A percentile compares a stretch with the other conserved stretches of the same genome.
These are phyloP conservation scores for Lasiodiplodia citricola DNA, from an alignment of 2,329 filamentous ascomycete genomes.

Conservation along the genomic window DNA sequence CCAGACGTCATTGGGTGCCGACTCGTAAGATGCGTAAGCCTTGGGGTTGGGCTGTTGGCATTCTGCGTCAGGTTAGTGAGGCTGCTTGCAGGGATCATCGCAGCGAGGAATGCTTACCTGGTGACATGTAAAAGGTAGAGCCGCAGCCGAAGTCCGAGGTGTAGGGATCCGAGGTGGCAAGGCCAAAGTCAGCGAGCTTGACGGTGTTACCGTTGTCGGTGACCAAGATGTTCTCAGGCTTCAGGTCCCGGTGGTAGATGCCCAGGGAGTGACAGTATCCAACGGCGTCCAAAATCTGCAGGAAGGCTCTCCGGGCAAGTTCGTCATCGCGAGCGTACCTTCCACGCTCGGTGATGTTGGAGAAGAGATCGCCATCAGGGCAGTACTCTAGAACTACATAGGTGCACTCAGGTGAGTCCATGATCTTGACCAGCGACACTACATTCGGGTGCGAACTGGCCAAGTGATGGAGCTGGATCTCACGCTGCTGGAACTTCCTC, in stretches of 20 bases:
- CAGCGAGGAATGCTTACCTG: conserved; percentile 69
- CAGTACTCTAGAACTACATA: conserved; percentile 98
- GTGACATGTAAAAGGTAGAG: conserved; percentile 99
- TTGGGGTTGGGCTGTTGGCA: conserved; percentile 79
- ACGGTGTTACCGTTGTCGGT: conserved; percentile 86
- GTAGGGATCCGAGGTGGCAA: conserved; percentile 81
- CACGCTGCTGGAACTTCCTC: conserved; percentile 86
- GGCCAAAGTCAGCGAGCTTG: conserved; percentile 96
- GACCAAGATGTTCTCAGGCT: conserved; percentile 97
- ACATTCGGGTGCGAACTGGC: conserved; percentile 92
- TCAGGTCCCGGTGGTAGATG: conserved; percentile 96
- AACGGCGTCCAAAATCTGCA: conserved; percentile 96
- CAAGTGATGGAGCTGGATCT: conserved; percentile 89
- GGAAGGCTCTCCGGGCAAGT: conserved; percentile 83
- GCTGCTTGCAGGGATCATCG: conserved; percentile 23
- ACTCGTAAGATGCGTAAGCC: conserved; percentile 79
- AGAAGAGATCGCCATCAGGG: conserved; percentile 94
- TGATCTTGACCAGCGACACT: conserved; percentile 90
- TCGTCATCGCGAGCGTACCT: conserved; percentile 92
- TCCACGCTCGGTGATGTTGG: conserved; percentile 94
- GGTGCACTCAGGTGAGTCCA: conserved; percentile 89
- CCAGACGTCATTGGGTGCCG: conserved; percentile 96
- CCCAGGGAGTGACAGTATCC: conserved; percentile 91
- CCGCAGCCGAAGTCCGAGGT: conserved; percentile 97
- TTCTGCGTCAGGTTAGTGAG: conserved; percentile 62